Evolutionary conservation across 129 eudicot genomes (phyloP), one percentile per base, ranked within the genome.

Genomic region (Tanacetum coccineum): DNA sequence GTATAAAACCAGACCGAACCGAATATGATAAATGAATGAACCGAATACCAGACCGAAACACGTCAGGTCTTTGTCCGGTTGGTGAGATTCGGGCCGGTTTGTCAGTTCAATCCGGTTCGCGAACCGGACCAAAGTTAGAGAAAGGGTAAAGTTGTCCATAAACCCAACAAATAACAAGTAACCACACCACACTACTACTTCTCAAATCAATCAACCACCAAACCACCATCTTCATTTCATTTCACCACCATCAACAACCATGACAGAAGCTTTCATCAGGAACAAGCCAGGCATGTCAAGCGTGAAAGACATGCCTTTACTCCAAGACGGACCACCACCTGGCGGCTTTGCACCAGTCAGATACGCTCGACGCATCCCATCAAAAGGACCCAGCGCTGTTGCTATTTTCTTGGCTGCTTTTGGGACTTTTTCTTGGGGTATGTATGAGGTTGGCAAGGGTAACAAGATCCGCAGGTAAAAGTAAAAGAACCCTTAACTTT

Each of bases 271-370:
- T 2, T 46, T 58, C 73, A 84, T 93, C 5, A 78, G 98, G 87
- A 77, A 81, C 64, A 88, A 86, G 78, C 76, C 95, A 9, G 98
- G 96, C 1, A 86, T 93, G 98, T 86, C 96, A 13, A 84, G 92
- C 82, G 87, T 93, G 4, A 93, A 89, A 69, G 98, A 93, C 62
- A 88, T 93, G 98, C 95, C 98, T 15, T 60, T 93, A n/a, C 85
- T 93, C 25, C 98, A 93, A 72, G 96, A 93, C 79, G 95, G 95
- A 0, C 98, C 98, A 0, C 98, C 98, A n/a, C 95, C 98, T 18
- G 98, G 98, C 30, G 95, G 96, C 0, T 93, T 93, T 51, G 95
- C 98, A 0, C 96, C 98, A 55, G 95, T 93, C 25, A 83, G 98
- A 0, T 93, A 77, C 78, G 98, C 98, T 1, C 87, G 98, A 8